Conservation (phyloP, 208 protist species). For the Trypanosoma platydactyli region DNA sequence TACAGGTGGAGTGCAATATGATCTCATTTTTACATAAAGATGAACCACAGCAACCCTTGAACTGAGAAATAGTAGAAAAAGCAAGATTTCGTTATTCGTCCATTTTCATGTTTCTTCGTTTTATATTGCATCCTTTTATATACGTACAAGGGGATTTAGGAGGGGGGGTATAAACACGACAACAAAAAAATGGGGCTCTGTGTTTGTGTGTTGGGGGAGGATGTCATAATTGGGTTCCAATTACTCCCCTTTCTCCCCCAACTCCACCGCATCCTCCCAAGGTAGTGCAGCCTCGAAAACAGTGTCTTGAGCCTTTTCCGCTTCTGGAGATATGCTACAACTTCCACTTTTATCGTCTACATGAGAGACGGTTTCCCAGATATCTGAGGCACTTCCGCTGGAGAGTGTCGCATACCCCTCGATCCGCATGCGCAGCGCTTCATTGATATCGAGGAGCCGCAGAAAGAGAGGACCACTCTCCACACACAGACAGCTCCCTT, state of each 20-base stretch:
- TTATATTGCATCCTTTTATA: not conserved
- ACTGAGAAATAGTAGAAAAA: too few species aligned
- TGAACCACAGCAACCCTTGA: too few species aligned
- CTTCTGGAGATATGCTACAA: not conserved
- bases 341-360: not conserved
- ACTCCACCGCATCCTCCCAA: conserved; percentile 42
- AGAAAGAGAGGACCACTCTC: conserved; percentile 29
- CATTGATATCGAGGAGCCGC: conserved; percentile 36
- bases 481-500: conserved; percentile 37
- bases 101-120: too few species aligned
- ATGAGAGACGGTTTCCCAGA: conserved; percentile 8
- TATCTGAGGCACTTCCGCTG: conserved; percentile 13
- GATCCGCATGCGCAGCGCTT: conserved; percentile 26
- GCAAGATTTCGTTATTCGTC: too few species aligned
- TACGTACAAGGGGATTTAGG: too few species aligned
- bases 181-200: conserved; percentile 13
- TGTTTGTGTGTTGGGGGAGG: not conserved
- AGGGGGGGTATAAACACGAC: too few species aligned
- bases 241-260: not conserved
- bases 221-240: not conserved
- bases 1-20: too few species aligned
- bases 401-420: conserved; percentile 23
- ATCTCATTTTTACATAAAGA: too few species aligned
- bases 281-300: conserved; percentile 55
- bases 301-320: conserved; percentile 11